Evolutionary conservation across 1,284 basidiomycete species (phyloP).

Genomic region (Sporisorium graminicola): DNA sequence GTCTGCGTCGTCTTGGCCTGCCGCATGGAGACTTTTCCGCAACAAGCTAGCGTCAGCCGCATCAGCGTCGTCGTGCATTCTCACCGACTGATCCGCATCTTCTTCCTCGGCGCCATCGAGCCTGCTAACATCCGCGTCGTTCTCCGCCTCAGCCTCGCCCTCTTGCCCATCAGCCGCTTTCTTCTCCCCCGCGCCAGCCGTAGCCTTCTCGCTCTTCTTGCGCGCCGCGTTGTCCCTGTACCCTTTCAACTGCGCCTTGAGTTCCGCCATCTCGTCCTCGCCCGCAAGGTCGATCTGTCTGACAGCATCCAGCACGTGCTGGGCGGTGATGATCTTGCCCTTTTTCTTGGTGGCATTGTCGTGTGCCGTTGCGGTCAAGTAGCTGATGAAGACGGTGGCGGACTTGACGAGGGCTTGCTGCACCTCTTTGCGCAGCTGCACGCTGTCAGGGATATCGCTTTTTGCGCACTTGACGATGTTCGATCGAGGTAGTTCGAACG

Average conservation of each 20-base stretch:
- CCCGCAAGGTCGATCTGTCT: constrained; percentile 81
- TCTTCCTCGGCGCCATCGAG: constrained; percentile 5
- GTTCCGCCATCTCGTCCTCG: constrained; percentile 76
- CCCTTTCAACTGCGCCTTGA: constrained; percentile 79
- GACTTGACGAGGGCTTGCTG: constrained; percentile 83
- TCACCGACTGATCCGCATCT: constrained; percentile 9
- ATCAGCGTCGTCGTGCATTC: neutral
- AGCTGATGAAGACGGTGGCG: constrained; percentile 91
- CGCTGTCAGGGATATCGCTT: constrained; percentile 79
- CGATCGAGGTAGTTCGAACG: constrained; percentile 85
- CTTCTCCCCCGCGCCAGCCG: neutral
- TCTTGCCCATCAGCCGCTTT: neutral
- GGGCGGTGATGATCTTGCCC: constrained; percentile 87
- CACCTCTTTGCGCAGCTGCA: constrained; percentile 87
- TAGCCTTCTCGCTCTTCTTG: constrained; percentile 14
- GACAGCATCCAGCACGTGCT: constrained; percentile 87
- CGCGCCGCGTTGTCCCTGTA: constrained; percentile 11
- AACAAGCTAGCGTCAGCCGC: constrained; percentile 12
- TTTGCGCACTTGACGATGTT: constrained; percentile 86
- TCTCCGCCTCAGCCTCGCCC: constrained; percentile 6
- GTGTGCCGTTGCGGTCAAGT: constrained; percentile 80
- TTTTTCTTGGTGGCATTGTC: constrained; percentile 85
- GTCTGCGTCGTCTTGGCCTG: constrained; percentile 16
- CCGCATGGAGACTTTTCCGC: neutral
- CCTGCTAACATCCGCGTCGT: constrained; percentile 4